phyloP scores from a whole-genome alignment of 1,284 basidiomycete genomes.

The Cerrena zonata region DNA sequence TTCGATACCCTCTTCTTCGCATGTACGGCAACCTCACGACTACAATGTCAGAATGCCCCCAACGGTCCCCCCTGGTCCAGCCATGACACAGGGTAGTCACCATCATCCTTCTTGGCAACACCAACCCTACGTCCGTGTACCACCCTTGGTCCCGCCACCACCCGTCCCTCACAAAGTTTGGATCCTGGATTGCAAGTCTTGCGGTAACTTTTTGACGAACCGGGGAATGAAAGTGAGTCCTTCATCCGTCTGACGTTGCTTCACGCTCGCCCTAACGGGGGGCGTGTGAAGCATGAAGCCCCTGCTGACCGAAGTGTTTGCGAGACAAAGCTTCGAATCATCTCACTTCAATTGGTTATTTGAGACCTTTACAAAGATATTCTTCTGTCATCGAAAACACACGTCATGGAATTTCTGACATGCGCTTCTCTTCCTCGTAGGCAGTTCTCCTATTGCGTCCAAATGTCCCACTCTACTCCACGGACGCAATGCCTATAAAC shows the following conservation, averaged over 20 bases:
- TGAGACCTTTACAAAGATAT: no score
- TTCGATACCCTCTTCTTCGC: neutral
- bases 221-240: slow-evolving; percentile 72
- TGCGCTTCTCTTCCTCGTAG: slow-evolving; percentile 31
- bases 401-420: no score
- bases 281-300: neutral
- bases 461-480: slow-evolving; percentile 77
- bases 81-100: slow-evolving; percentile 3
- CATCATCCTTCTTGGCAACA: slow-evolving; percentile 6
- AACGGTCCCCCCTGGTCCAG: neutral
- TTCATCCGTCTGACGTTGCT: neutral
- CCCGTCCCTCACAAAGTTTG: slow-evolving; percentile 64
- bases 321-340: neutral
- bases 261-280: neutral
- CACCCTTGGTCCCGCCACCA: slow-evolving; percentile 31
- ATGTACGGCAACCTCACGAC: neutral
- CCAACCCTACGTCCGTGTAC: slow-evolving; percentile 16
- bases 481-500: slow-evolving; percentile 75
- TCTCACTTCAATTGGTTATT: neutral
- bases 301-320: neutral
- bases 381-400: no score
- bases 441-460: slow-evolving; percentile 79
- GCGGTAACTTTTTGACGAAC: slow-evolving; percentile 70
- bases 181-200: slow-evolving; percentile 71
- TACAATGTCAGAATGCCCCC: neutral